Evolutionary conservation across 2,329 filamentous ascomycete species (phyloP).

Genomic region (Aspergillus phoenicis): DNA sequence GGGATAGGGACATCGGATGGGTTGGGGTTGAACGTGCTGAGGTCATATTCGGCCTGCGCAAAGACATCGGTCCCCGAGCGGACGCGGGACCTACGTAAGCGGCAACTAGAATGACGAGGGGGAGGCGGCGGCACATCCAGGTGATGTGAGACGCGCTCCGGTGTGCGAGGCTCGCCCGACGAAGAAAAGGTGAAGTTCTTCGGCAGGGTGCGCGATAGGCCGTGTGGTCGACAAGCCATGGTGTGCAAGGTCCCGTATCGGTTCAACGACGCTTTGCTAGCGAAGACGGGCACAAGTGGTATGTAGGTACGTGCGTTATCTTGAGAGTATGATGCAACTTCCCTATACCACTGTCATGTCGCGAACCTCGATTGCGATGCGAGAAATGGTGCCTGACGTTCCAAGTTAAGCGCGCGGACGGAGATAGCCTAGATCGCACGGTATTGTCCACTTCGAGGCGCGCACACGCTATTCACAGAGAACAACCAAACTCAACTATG

Average conservation of each 20-base stretch:
- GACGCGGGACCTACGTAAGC: slow-evolving; percentile 44
- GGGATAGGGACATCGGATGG: slow-evolving; percentile 45
- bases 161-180: slow-evolving; percentile 44
- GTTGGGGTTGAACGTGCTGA: slow-evolving; percentile 36
- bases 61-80: slow-evolving; percentile 42
- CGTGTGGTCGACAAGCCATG: slow-evolving; percentile 44
- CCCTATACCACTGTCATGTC: slow-evolving; percentile 22
- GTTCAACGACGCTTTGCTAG: slow-evolving; percentile 5
- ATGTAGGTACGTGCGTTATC: slow-evolving; percentile 8
- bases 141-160: slow-evolving; percentile 43
- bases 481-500: not conserved
- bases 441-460: slow-evolving; percentile 5
- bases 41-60: slow-evolving; percentile 36
- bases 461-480: slow-evolving; percentile 7
- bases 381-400: not conserved
- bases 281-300: not conserved
- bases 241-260: slow-evolving; percentile 16
- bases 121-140: slow-evolving; percentile 49
- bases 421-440: slow-evolving; percentile 5
- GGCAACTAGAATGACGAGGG: slow-evolving; percentile 47
- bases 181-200: slow-evolving; percentile 51
- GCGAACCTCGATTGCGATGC: slow-evolving; percentile 10
- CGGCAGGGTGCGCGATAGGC: slow-evolving; percentile 49
- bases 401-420: slow-evolving; percentile 7
- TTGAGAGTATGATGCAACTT: not conserved